A percentile compares a stretch with the other conserved stretches of the same genome.
Conservation (phyloP, 2,329 filamentous ascomycete genomes). For the Sarocladium oryzae region DNA sequence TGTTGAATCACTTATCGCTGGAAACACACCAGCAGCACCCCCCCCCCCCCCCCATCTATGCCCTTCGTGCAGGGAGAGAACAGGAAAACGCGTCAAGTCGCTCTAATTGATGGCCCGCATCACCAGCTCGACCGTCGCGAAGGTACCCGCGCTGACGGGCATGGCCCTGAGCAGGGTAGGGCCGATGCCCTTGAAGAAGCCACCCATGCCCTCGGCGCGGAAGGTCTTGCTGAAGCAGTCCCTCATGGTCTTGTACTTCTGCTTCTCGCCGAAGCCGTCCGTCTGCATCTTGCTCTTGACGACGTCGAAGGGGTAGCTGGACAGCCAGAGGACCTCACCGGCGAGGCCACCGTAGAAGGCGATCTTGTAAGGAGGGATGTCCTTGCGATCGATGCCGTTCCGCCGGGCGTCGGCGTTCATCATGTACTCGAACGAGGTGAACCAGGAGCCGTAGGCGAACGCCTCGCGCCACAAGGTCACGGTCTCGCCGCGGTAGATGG, state of each 20-base stretch:
- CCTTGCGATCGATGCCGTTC: constrained; percentile 66
- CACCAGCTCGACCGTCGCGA: constrained; percentile 71
- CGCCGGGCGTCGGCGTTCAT: constrained; percentile 85
- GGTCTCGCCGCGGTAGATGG: constrained; percentile 78
- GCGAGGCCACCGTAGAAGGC: constrained; percentile 89
- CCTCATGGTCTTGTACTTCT: constrained; percentile 74
- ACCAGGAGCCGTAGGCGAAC: constrained; percentile 94
- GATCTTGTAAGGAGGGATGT: constrained; percentile 78
- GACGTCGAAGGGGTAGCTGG: constrained; percentile 92
- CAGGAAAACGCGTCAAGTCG: too few relatives aligned
- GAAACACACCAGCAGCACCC: background rate
- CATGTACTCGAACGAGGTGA: constrained; percentile 88
- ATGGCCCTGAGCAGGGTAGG: constrained; percentile 90
- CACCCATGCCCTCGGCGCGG: constrained; percentile 65
- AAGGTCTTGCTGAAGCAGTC: constrained; percentile 85
- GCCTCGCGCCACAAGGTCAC: constrained; percentile 87
- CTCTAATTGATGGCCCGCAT: constrained; percentile 51
- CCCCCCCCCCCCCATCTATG: background rate
- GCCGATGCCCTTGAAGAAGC: constrained; percentile 92
- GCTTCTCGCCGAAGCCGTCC: constrained; percentile 71
- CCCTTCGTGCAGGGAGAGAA: too few relatives aligned
- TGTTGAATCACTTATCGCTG: constrained; percentile 4
- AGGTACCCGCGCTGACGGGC: constrained; percentile 97
- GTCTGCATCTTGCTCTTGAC: constrained; percentile 99
- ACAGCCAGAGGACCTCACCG: constrained; percentile 88